A percentile compares a stretch with the other conserved stretches of the same genome.
Evolutionary conservation across 2,329 filamentous ascomycete species (phyloP).

Genomic region (Dactylellina sp.): DNA sequence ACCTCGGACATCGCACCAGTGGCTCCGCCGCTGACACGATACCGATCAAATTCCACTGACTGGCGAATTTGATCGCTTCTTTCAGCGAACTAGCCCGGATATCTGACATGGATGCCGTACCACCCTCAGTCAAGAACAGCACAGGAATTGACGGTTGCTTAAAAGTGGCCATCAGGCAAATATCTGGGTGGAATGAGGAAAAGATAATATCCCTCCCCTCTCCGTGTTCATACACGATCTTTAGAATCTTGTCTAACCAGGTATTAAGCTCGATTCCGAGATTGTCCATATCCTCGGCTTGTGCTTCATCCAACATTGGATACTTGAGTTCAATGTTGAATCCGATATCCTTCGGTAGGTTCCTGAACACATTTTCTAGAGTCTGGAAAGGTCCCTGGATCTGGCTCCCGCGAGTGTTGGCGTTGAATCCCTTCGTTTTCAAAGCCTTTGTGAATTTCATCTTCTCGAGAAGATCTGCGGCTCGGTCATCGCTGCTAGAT

Average conservation of each 20-base stretch:
- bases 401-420: constrained; percentile 90
- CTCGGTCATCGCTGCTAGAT: constrained; percentile 64
- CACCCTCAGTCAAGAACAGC: constrained; percentile 91
- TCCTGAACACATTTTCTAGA: constrained; percentile 88
- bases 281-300: constrained; percentile 95
- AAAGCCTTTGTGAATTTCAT: constrained; percentile 98
- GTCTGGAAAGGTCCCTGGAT: constrained; percentile 97
- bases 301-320: constrained; percentile 94
- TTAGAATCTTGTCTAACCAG: constrained; percentile 92
- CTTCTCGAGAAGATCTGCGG: constrained; percentile 76
- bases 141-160: constrained; percentile 91
- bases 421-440: constrained; percentile 92
- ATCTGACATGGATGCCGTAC: constrained; percentile 82
- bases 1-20: constrained; percentile 84
- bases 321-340: constrained; percentile 99
- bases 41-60: constrained; percentile 91
- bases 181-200: constrained; percentile 96
- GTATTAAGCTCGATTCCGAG: constrained; percentile 96
- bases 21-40: constrained; percentile 91
- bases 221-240: constrained; percentile 87
- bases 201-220: constrained; percentile 92
- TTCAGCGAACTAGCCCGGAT: constrained; percentile 91
- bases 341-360: constrained; percentile 82
- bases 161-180: constrained; percentile 91
- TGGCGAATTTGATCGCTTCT: constrained; percentile 94